These are phyloP conservation scores for Nephelium lappaceum DNA, from an alignment of 345 rosid genomes.

Conservation along the genomic window DNA sequence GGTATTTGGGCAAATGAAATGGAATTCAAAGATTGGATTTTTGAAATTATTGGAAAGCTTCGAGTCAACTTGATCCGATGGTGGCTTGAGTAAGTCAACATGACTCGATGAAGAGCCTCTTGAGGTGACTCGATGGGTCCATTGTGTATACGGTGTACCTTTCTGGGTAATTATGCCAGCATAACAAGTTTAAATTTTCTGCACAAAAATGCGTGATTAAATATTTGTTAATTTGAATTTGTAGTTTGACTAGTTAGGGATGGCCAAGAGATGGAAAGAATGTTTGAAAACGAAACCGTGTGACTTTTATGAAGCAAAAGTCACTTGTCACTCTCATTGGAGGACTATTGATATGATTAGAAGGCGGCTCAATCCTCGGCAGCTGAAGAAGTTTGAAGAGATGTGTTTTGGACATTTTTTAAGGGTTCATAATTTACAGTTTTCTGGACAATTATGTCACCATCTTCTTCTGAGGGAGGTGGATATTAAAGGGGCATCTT, in stretches of 20 bases:
- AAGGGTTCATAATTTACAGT: background rate
- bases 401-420: background rate
- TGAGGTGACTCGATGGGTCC: background rate
- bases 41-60: background rate
- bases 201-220: background rate
- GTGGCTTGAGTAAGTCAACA: background rate
- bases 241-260: background rate
- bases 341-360: background rate
- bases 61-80: background rate
- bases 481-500: background rate
- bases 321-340: background rate
- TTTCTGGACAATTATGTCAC: background rate
- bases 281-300: background rate
- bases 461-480: background rate
- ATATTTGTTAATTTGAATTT: too few species aligned
- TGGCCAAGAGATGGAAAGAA: background rate
- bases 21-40: too few species aligned
- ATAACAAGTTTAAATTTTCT: background rate
- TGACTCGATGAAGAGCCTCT: background rate
- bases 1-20: background rate
- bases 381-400: background rate
- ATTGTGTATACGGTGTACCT: background rate
- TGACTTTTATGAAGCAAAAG: background rate
- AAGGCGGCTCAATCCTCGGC: background rate
- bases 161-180: background rate